A percentile compares a stretch with the other conserved stretches of the same genome.
Conservation (phyloP, 2,329 filamentous ascomycete genomes). For the Diplodia scrobiculata region DNA sequence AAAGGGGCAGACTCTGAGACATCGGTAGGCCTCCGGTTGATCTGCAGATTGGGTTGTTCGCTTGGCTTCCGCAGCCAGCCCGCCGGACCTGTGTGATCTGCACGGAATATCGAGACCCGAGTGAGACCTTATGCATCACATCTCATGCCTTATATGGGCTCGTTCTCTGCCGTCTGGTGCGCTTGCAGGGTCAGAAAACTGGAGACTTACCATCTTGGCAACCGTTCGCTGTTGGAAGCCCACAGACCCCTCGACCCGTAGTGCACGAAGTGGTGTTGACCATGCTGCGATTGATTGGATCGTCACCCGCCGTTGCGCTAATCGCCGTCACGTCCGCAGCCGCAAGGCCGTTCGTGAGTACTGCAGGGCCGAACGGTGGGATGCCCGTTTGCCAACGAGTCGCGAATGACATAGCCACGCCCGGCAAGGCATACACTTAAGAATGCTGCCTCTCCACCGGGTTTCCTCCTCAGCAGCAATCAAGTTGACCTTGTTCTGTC, state of each 20-base stretch:
- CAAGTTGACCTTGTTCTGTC: constrained; percentile 27
- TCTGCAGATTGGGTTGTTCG: neutral
- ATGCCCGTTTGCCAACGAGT: constrained; percentile 2
- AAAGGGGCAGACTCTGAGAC: neutral
- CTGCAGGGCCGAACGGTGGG: neutral
- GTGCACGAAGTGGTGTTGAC: constrained; percentile 7
- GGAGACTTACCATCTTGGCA: neutral
- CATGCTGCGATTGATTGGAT: constrained; percentile 11
- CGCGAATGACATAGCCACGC: constrained; percentile 1
- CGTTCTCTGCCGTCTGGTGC: constrained; percentile 1
- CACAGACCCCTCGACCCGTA: constrained; percentile 4
- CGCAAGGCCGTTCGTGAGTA: constrained; percentile 11
- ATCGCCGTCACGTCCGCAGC: constrained; percentile 1
- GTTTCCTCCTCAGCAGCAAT: constrained; percentile 10
- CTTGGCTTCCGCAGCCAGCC: constrained; percentile 5
- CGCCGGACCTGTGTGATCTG: constrained; percentile 13
- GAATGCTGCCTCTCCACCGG: constrained; percentile 3
- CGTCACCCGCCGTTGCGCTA: neutral
- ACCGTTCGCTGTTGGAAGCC: constrained; percentile 1
- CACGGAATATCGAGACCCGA: constrained; percentile 19
- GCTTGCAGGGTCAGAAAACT: constrained; percentile 17
- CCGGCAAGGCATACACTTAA: neutral
- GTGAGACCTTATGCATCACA: constrained; percentile 4
- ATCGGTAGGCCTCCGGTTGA: neutral
- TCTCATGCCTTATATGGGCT: constrained; percentile 9